Evolutionary conservation across 2,329 filamentous ascomycete genomes (phyloP), one percentile per base, ranked within the genome.

Genomic region (Akanthomyces uredinophilus): DNA sequence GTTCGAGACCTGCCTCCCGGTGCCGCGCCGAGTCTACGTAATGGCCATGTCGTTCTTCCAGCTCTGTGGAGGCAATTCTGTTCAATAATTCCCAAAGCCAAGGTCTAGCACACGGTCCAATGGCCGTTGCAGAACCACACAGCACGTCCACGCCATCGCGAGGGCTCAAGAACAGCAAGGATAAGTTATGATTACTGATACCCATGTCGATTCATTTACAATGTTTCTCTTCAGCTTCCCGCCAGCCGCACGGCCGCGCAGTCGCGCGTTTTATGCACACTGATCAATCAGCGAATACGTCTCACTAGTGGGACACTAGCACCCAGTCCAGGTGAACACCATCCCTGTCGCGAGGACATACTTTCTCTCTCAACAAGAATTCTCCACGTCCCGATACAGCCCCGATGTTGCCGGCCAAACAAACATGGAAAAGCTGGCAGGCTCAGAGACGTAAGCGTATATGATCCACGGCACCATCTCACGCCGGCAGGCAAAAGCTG

Each of bases 161-260:
- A 22, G n/a, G 53, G 39, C 37, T n/a, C 20, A 16, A 44, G n/a
- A 22, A 37, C 27, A 47, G 32, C 29, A 24, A 18, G 8, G 13
- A 24, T 24, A 8, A 37, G 54, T n/a, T 7, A 22, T 58, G 22
- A 50, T 58, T 50, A 58, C 55, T 50, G 55, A 58, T 50, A 46
- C 35, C 35, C 27, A 18, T 29, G 35, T 39, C 10, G 22, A 20
- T 44, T 39, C 39, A 29, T 14, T 4, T 27, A 14, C 22, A 11
- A 20, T 32, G 29, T 37, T 47, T 58, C 44, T 24, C 24, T 29
- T 20, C 46, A 44, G 39, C 32, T 22, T 27, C 10, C 14, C 20
- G n/a, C 10, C 55, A 41, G 39, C 24, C 29, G 27, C 53, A 29
- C n/a, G 37, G 7, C 14, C 20, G 44, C 20, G 7, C 6, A 44